Evolutionary conservation across 2,329 filamentous ascomycete genomes (phyloP), one percentile per base, ranked within the genome.

Genomic region (Cladosporium austrohemisphaericum): DNA sequence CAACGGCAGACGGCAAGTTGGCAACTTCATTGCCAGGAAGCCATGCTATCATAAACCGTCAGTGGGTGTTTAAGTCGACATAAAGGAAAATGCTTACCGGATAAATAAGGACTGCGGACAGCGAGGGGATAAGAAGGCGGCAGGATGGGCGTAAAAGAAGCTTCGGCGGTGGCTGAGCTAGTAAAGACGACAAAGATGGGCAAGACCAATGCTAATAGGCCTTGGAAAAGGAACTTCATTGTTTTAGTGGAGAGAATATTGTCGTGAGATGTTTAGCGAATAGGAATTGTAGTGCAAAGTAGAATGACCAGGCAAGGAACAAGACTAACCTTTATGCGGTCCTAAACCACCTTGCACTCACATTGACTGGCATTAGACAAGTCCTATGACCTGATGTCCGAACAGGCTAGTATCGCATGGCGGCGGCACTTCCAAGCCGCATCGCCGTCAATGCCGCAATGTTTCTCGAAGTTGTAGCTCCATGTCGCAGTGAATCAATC

Each of bases 61-160:
- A 50, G 16, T 20, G 9, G 16, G 7, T 10, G 20, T 14, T 10
- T 13, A 2, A 20, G 10, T 16, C 25, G 9, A 41, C 43, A 29
- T 36, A 22, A 11, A 20, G 38, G 29, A 5, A 11, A 8, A 16
- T 10, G 13, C 45, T 46, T 52, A 63, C 61, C 57, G 41, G 69
- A 72, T 13, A 72, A 60, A 52, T 72, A 73, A 28, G 70, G 70
- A 51, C 68, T 71, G 29, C 67, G 65, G 13, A 73, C 71, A 8
- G 70, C 71, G 37, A 73, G 53, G 2, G 71, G 71, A 55, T 72
- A 73, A 1, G 71, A 72, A 4, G 71, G 71, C 7, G 71, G 69
- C 19, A 61, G 52, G 4, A 65, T 51, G 38, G 64, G 64, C 5
- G 60, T 55, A 41, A 57, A 62, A 4, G 44, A 20, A 18, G 38